Base-by-base conservation (phyloP, 1,139 yeast genomes). In the Zygoascus sp. region DNA sequence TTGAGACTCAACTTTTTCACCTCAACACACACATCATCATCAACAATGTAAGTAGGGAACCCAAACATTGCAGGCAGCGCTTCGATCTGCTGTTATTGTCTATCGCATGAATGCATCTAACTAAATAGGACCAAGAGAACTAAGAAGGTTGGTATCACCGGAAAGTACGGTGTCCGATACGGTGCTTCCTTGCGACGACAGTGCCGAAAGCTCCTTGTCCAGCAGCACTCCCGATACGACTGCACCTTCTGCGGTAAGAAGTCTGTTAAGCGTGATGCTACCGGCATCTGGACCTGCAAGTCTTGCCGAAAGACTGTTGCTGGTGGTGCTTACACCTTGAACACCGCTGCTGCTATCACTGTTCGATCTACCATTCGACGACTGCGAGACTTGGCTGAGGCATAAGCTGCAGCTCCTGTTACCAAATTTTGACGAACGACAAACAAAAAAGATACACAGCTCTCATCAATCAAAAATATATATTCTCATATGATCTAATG, bases 91-190 rank as follows among this genome's bases (percentile, higher is more conserved):
- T n/a, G n/a, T n/a, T n/a, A n/a, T n/a, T n/a, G n/a, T 13, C 15
- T 19, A 9, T 32, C 8, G 6, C 13, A 34, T 10, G 16, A 35
- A 35, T 13, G 11, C 6, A n/a, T 19, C 27, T 11, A 35, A 28
- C 47, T 40, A 43, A 41, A 2, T 43, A 88, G 96, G 97, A 84
- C 97, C 77, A 90, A 90, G 81, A 88, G 99, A 86, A 92, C 99
- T 69, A 92, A 92, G 95, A 92, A 92, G 90, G 99, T 92, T 75
- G 99, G 99, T 78, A 92, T 92, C 81, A 92, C 99, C 76, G 99
- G 99, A 83, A 94, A 94, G 83, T 92, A 88, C 84, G 99, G 97
- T 87, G 97, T 92, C 79, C 90, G 98, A 84, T 92, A 92, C 80
- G 97, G 99, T 90, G 92, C 98, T 69, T 94, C 99, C 63, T 83